These are phyloP conservation scores for Aspergillus sp. DNA, from an alignment of 2,329 filamentous ascomycete species.

Conservation along the genomic window DNA sequence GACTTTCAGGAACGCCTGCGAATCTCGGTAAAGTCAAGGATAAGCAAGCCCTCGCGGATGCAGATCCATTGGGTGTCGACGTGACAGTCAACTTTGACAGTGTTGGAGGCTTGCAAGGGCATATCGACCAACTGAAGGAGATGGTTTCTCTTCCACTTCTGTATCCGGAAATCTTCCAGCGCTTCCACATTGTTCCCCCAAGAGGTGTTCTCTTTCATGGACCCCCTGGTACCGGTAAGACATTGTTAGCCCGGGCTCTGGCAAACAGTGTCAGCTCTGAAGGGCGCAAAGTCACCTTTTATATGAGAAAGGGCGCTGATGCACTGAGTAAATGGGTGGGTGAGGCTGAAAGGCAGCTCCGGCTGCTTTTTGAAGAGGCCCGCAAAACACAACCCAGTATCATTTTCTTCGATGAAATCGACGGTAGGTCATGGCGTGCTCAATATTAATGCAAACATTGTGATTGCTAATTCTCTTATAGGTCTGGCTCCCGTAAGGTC, in stretches of 20 bases:
- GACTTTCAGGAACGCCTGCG: conserved; percentile 60
- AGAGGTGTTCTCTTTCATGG: conserved; percentile 95
- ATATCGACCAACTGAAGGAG: conserved; percentile 96
- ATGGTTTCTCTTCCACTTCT: conserved; percentile 94
- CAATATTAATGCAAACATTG: neutral
- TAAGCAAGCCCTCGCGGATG: conserved; percentile 84
- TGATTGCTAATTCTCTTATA: conserved; percentile 10
- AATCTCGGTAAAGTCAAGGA: conserved; percentile 94
- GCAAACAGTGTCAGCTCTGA: conserved; percentile 86
- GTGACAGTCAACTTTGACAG: conserved; percentile 89
- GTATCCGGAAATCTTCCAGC: conserved; percentile 89
- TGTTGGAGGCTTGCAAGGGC: conserved; percentile 84
- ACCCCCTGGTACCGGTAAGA: conserved; percentile 96
- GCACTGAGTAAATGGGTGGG: conserved; percentile 98
- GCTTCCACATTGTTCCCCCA: conserved; percentile 89
- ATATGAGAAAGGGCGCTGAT: conserved; percentile 98
- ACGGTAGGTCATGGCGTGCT: conserved; percentile 55
- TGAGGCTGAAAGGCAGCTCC: conserved; percentile 91
- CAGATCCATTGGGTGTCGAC: conserved; percentile 90
- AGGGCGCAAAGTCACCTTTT: conserved; percentile 94
- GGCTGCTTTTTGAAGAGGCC: conserved; percentile 91
- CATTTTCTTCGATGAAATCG: conserved; percentile 99
- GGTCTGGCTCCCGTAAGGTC: conserved; percentile 85
- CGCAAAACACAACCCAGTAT: conserved; percentile 95
- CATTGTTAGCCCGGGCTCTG: conserved; percentile 85